These are phyloP conservation scores for Pseudogymnoascus sp. DNA, from an alignment of 2,329 filamentous ascomycete species.

Conservation along the genomic window DNA sequence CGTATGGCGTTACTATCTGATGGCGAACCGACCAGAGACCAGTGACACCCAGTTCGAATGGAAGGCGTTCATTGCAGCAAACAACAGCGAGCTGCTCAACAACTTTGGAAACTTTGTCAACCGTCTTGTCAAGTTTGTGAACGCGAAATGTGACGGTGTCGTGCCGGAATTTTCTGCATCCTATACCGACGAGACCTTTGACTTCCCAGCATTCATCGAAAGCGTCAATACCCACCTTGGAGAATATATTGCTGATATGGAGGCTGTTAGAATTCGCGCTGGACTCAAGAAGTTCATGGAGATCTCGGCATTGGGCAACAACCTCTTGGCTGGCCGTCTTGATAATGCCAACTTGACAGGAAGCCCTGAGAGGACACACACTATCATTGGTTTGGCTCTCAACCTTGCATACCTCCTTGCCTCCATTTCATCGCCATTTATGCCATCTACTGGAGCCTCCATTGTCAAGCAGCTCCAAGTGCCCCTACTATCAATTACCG, in stretches of 20 bases:
- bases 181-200: conserved; percentile 51
- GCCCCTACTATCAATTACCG: conserved; percentile 54
- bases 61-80: conserved; percentile 72
- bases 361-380: conserved; percentile 33
- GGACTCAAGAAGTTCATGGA: conserved; percentile 61
- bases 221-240: conserved; percentile 62
- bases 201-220: conserved; percentile 37
- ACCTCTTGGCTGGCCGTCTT: conserved; percentile 45
- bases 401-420: conserved; percentile 81
- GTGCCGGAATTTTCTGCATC: conserved; percentile 55
- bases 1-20: conserved; percentile 90
- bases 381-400: conserved; percentile 65
- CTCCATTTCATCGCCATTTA: conserved; percentile 73
- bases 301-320: conserved; percentile 58
- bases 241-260: conserved; percentile 61
- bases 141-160: conserved; percentile 65
- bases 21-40: conserved; percentile 78
- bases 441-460: conserved; percentile 68
- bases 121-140: conserved; percentile 67
- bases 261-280: conserved; percentile 64
- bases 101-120: conserved; percentile 70
- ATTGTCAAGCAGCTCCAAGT: conserved; percentile 72
- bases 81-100: conserved; percentile 81
- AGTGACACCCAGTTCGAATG: conserved; percentile 88
- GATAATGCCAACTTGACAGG: conserved; percentile 36